Conservation (phyloP, 176 grass and related monocot species). For the Oropetium thomaeum region DNA sequence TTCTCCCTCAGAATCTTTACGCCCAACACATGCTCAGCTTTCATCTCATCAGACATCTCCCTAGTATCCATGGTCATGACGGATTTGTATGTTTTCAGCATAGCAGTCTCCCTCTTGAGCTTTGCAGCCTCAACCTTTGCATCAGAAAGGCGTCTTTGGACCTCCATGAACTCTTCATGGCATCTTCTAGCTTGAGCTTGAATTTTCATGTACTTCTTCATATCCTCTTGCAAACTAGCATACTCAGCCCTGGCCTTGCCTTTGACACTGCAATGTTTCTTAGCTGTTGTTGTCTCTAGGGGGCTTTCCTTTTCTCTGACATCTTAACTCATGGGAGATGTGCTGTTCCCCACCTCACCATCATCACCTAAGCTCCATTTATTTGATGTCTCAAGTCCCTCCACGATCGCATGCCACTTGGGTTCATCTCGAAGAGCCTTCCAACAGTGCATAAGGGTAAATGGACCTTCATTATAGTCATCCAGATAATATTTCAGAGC, state of each 20-base stretch:
- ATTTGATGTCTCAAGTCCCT: constrained; percentile 11
- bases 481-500: constrained; percentile 22
- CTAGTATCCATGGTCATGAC: constrained; percentile 22
- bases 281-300: background rate
- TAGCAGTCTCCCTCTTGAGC: constrained; percentile 20
- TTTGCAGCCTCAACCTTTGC: constrained; percentile 26
- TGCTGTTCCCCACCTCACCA: constrained; percentile 9
- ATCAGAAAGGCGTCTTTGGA: constrained; percentile 8
- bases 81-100: constrained; percentile 19
- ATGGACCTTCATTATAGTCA: constrained; percentile 29
- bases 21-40: constrained; percentile 8
- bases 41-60: constrained; percentile 24
- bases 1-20: constrained; percentile 15
- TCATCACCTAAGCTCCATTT: constrained; percentile 18
- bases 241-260: background rate
- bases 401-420: constrained; percentile 18
- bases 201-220: constrained; percentile 19
- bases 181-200: constrained; percentile 11
- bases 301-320: background rate
- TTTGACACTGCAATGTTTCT: constrained; percentile 22
- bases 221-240: background rate
- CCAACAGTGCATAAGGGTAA: constrained; percentile 10
- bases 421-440: constrained; percentile 24
- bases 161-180: constrained; percentile 27
- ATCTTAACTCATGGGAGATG: background rate